Conservation (phyloP, 192 early-diverging fungal genomes). For the Coemansia guatemalensis region DNA sequence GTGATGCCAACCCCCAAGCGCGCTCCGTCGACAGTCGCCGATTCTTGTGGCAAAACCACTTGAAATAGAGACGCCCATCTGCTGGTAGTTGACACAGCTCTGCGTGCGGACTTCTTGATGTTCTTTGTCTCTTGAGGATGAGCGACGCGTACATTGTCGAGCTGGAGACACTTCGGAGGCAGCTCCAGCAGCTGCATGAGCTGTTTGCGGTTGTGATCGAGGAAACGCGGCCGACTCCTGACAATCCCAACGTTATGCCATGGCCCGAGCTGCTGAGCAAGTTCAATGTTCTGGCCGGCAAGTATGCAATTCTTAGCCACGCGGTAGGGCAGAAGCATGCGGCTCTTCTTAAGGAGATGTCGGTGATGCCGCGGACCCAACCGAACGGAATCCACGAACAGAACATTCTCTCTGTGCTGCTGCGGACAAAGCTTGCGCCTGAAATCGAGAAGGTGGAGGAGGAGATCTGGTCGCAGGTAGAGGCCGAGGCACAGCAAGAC, state of each 20-base stretch:
- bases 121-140: slow-evolving; percentile 6
- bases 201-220: slow-evolving; percentile 44
- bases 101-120: neutral
- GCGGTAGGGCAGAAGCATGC: slow-evolving; percentile 41
- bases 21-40: neutral
- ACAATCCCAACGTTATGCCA: slow-evolving; percentile 36
- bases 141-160: slow-evolving; percentile 38
- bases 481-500: slow-evolving; percentile 28
- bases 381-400: slow-evolving; percentile 50
- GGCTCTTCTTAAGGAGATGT: slow-evolving; percentile 37
- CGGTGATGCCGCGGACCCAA: slow-evolving; percentile 42
- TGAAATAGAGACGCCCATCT: neutral
- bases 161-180: slow-evolving; percentile 53
- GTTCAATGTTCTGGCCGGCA: slow-evolving; percentile 54
- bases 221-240: slow-evolving; percentile 48
- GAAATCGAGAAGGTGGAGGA: slow-evolving; percentile 55
- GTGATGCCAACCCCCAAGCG: slow-evolving; percentile 10
- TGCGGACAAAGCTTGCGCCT: slow-evolving; percentile 54
- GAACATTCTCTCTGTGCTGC: slow-evolving; percentile 49
- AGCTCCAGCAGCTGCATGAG: slow-evolving; percentile 55
- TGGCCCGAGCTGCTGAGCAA: slow-evolving; percentile 57
- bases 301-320: slow-evolving; percentile 48
- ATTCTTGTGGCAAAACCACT: no score
- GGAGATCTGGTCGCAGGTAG: slow-evolving; percentile 34
- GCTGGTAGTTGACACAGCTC: neutral